Base-by-base conservation (phyloP, 2,329 filamentous ascomycete genomes). In the Hypoxylon sp. region DNA sequence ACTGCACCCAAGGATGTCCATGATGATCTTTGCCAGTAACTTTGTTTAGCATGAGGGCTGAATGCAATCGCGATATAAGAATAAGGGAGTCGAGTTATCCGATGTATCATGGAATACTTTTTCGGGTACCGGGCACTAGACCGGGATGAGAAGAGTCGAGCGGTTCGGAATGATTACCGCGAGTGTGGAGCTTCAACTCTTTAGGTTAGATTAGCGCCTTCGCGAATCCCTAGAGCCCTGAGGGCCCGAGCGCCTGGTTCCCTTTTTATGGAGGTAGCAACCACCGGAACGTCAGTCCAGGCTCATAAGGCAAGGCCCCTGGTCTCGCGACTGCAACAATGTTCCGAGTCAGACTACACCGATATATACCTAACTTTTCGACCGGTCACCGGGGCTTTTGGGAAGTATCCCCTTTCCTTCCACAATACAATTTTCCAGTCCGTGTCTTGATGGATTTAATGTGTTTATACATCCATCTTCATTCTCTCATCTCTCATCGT, bases 91-190 rank as follows among this genome's bases (percentile, higher is more conserved):
- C 7, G 41, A 41, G 24, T 49, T 32, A n/a, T n/a, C 54, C 56
- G 43, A 52, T 34, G 48, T n/a, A 6, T 41, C 24, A 26, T 41
- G n/a, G 3, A 49, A 59, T 65, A n/a, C 43, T 41, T 41, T 41
- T 41, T 41, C 7, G 6, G 17, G 17, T 41, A 41, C 37, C 37
- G 37, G 20, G 11, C 37, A 11, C 22, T 48, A 54, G 57, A 53
- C 60, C 56, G 56, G 56, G 61, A 26, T 53, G 51, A 62, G 52
- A 56, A 56, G 56, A 65, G 47, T 56, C 57, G 54, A 46, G 39
- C 66, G 68, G 61, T 62, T 71, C 70, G 70, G 70, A 60, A 68
- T 48, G 49, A 50, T 70, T 64, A 70, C 70, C 71, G 71, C 71
- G 7, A 68, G 65, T 65, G 54, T 65, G 48, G 37, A 55, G 48